phyloP scores from a whole-genome alignment of 2,329 filamentous ascomycete genomes.

The Calonectria pseudoreteaudii region DNA sequence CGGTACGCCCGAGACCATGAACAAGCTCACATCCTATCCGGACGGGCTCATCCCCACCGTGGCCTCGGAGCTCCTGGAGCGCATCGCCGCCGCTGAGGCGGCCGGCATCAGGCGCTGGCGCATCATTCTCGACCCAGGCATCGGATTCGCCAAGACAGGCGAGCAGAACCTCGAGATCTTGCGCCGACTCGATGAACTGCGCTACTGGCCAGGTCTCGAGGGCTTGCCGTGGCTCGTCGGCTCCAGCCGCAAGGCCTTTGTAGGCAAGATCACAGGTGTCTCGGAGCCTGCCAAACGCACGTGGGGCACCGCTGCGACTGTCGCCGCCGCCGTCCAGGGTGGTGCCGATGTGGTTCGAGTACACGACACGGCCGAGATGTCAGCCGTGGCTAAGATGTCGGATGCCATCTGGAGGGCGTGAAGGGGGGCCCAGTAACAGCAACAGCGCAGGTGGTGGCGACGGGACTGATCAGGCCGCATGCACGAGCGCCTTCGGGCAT shows the following conservation, averaged over 20 bases:
- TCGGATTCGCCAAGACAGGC: slow-evolving; percentile 91
- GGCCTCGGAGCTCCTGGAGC: slow-evolving; percentile 73
- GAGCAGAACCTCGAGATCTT: slow-evolving; percentile 87
- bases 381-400: slow-evolving; percentile 83
- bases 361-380: slow-evolving; percentile 92
- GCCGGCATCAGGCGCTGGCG: slow-evolving; percentile 93
- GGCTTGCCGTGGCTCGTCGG: slow-evolving; percentile 91
- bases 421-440: neutral
- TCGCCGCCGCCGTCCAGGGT: slow-evolving; percentile 85
- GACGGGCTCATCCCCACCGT: slow-evolving; percentile 75
- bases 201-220: slow-evolving; percentile 71
- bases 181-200: slow-evolving; percentile 72
- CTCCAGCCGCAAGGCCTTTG: slow-evolving; percentile 88
- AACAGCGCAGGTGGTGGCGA: neutral
- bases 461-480: neutral
- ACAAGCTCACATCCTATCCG: slow-evolving; percentile 74
- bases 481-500: neutral
- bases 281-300: slow-evolving; percentile 75
- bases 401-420: slow-evolving; percentile 87
- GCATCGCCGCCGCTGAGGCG: slow-evolving; percentile 79
- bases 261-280: slow-evolving; percentile 85
- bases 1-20: slow-evolving; percentile 87
- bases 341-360: slow-evolving; percentile 94
- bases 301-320: slow-evolving; percentile 90
- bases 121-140: slow-evolving; percentile 91